Percentiles rank a stretch among this genome's conserved stretches.
phyloP scores from a whole-genome alignment of 2,329 filamentous ascomycete species.

The Didymella sp. region DNA sequence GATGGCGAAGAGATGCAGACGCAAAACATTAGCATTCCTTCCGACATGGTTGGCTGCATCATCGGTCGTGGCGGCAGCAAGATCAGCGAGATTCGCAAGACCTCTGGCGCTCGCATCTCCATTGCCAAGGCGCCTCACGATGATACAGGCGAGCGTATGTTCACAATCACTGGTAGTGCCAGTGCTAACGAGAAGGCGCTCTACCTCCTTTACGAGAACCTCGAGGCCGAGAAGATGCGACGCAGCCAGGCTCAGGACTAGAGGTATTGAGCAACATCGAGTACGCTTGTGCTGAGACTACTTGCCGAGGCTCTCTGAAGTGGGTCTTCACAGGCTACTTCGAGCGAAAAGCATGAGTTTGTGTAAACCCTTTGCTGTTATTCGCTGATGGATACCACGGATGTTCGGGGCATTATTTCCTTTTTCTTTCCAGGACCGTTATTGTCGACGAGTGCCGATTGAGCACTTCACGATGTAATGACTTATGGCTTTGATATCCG shows the following conservation, averaged over 20 bases:
- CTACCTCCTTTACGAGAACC: conserved; percentile 96
- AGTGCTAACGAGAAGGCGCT: conserved; percentile 94
- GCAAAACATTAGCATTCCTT: conserved; percentile 98
- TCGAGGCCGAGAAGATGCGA: conserved; percentile 98
- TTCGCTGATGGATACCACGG: conserved; percentile 45
- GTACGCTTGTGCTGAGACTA: conserved; percentile 4
- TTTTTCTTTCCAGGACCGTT: conserved; percentile 34
- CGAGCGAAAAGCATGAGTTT: conserved; percentile 40
- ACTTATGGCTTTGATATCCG: conserved; percentile 52
- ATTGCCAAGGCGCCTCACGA: conserved; percentile 98
- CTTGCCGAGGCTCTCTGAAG: conserved; percentile 10
- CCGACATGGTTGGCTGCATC: conserved; percentile 99
- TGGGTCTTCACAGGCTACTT: conserved; percentile 3
- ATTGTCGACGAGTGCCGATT: conserved; percentile 47
- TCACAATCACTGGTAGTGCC: conserved; percentile 96
- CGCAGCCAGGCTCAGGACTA: conserved; percentile 74
- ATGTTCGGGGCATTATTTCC: conserved; percentile 39
- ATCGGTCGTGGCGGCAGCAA: conserved; percentile 94
- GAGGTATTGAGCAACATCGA: conserved; percentile 13
- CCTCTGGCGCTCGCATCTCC: conserved; percentile 93
- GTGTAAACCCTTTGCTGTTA: conserved; percentile 42
- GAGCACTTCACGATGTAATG: conserved; percentile 53
- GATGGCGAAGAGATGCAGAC: conserved; percentile 98
- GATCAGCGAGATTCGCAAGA: conserved; percentile 98
- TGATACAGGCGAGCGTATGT: conserved; percentile 98